These are phyloP conservation scores for Podaxis carcinomalis DNA, from an alignment of 768 basidiomycete species.

Conservation along the genomic window DNA sequence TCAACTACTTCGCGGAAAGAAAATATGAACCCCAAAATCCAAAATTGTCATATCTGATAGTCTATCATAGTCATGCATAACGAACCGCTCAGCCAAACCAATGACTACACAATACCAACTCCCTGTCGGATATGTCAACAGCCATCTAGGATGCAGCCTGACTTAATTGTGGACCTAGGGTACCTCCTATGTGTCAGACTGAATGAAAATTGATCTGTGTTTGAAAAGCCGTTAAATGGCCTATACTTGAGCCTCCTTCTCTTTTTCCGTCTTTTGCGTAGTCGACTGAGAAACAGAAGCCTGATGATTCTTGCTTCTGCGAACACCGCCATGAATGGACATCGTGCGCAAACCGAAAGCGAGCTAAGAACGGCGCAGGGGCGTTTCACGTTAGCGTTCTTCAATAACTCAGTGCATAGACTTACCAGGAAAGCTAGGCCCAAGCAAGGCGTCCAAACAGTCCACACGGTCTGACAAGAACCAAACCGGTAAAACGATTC, in stretches of 20 bases:
- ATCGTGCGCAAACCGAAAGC: constrained; percentile 34
- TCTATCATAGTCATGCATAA: not conserved
- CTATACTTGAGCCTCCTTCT: constrained; percentile 6
- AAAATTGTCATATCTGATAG: not conserved
- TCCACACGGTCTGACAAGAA: constrained; percentile 59
- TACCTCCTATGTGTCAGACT: not conserved
- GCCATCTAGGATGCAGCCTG: too few relatives aligned
- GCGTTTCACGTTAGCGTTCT: not conserved
- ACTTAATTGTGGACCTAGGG: not conserved
- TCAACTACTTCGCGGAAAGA: not conserved
- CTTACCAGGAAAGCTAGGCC: constrained; percentile 60
- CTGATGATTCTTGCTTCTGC: constrained; percentile 3
- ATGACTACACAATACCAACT: not conserved
- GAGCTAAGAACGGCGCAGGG: constrained; percentile 25
- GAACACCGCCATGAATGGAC: not conserved
- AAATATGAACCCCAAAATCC: constrained; percentile 4
- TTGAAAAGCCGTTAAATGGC: not conserved
- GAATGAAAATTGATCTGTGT: not conserved
- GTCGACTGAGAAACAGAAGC: constrained; percentile 17
- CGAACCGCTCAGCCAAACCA: not conserved
- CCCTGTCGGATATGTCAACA: too few relatives aligned
- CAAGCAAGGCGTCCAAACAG: constrained; percentile 65
- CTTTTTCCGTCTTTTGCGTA: constrained; percentile 12
- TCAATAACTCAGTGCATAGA: not conserved
- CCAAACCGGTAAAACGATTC: not conserved